Base-by-base conservation (phyloP, 352 stramenopile genomes). In the Aphanomyces invadans region DNA sequence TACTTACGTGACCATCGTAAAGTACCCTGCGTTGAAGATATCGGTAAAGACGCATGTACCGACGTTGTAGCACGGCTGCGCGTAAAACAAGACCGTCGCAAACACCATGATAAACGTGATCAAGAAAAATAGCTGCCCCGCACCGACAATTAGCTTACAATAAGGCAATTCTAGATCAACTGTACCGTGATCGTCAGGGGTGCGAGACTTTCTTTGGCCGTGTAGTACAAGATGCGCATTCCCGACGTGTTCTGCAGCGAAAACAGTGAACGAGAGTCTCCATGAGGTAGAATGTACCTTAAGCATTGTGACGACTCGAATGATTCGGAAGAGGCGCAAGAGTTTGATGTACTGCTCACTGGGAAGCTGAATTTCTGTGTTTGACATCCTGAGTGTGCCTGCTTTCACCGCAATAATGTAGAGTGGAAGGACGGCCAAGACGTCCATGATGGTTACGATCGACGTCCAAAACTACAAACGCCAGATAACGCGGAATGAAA, bases 11-110 rank as follows among this genome's bases (percentile, higher is more conserved):
- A 90, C 74, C 78, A 92, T 88, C 62, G 89, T 79, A 70, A 90
- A 92, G 51, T 92, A 92, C 0, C 74, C 80, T 12, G 84, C 77
- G 65, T 92, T 92, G 71, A 90, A 89, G 36, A 90, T 88, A 66
- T 90, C 84, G 17, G 81, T 91, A 63, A 92, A 92, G 21, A 76
- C 73, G 65, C 83, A 92, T 12, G 81, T 90, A 33, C 80, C 74
- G 33, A 89, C 63, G 51, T 89, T 82, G 54, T 89, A 89, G 53
- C 83, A 92, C 15, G 81, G 83, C 62, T 92, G 78, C 4, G 81
- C 75, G 53, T 89, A 89, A 66, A 85, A 90, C 36, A 90, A 76
- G 11, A 81, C 79, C 17, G 81, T 89, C 7, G 80, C 81, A 44
- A 92, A 65, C 4, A 90, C 33, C 81, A 92, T 90, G 9, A 89